Percentiles rank a stretch among this genome's conserved stretches.
These are phyloP conservation scores for Aschersonia sp. DNA, from an alignment of 2,329 filamentous ascomycete species.

Conservation along the genomic window DNA sequence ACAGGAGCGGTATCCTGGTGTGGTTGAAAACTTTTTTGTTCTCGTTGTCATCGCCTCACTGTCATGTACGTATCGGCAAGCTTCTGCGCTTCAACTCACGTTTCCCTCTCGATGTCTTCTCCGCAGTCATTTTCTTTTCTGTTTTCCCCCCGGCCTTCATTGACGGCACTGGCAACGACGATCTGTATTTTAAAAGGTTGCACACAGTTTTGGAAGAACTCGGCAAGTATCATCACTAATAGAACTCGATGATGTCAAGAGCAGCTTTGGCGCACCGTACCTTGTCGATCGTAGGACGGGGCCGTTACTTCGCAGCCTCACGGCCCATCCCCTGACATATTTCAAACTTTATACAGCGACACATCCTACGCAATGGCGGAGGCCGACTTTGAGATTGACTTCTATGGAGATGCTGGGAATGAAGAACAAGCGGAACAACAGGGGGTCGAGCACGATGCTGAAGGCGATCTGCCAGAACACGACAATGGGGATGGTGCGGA, in stretches of 20 bases:
- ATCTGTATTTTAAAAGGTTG: not conserved
- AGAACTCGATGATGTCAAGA: conserved; percentile 1
- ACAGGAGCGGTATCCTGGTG: conserved; percentile 2
- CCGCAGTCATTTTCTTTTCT: too few species aligned
- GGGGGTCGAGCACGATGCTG: conserved; percentile 20
- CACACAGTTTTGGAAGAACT: not conserved
- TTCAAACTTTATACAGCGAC: not conserved
- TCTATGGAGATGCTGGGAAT: conserved; percentile 46
- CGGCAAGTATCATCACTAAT: not conserved
- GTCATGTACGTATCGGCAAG: conserved; percentile 39
- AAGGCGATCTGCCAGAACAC: conserved; percentile 19
- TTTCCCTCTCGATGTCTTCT: conserved; percentile 5
- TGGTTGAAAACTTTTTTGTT: conserved; percentile 2
- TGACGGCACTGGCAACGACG: not conserved
- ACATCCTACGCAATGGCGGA: conserved; percentile 40
- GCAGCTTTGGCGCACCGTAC: not conserved
- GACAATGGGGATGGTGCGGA: conserved; percentile 24
- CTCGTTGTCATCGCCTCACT: conserved; percentile 1
- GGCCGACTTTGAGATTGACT: conserved; percentile 59
- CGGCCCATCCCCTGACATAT: too few species aligned
- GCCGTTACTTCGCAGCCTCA: not conserved
- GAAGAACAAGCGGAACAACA: conserved; percentile 22
- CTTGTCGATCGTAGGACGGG: not conserved
- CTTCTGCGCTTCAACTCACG: conserved; percentile 19
- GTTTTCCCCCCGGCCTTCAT: too few species aligned